Base-by-base conservation (phyloP, 257 asterid genomes). In the Przewalskia tangutica region DNA sequence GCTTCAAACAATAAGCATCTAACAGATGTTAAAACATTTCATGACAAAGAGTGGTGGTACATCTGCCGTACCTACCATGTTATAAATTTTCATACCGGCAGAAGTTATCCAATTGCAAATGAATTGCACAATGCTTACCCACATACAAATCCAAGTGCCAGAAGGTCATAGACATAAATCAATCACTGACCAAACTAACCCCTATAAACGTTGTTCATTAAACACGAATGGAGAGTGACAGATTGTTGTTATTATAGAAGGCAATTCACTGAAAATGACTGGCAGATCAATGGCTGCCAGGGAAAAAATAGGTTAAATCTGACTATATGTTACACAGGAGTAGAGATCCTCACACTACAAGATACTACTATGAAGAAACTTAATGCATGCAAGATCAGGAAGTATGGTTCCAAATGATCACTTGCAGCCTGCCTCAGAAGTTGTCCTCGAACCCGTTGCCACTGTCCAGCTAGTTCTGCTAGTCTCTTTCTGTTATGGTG, bases 381-480 rank as follows among this genome's bases (percentile, higher is more conserved):
- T 7, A 14, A 50, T 14, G 46, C 0, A 50, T 50, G 80, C 12
- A 50, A 16, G 46, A 50, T 50, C 44, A 23, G 46, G 44, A 50
- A 75, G 42, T 75, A 50, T 1, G 1, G 60, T 73, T 76, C 6
- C 42, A 63, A 77, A 56, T 84, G 77, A 88, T 54, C 86, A 50
- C 14, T 23, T 50, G 27, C 89, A 48, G 84, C 54, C 83, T 84
- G 90, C 90, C 86, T 79, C 58, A 88, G 91, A 86, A 95, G 89
- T 70, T 91, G 89, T 48, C 97, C 97, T 83, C 85, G 87, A 81
- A 92, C 90, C 53, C 90, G 87, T 23, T 91, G 93, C 86, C 93
- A 81, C 84, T 86, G 92, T 56, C 90, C 97, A 65, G 93, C 97
- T 89, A 90, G 81, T 56, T 91, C 97, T 70, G 93, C 97, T 89